Conservation (phyloP, 2,329 filamentous ascomycete species). For the Aspergillus udagawae region DNA sequence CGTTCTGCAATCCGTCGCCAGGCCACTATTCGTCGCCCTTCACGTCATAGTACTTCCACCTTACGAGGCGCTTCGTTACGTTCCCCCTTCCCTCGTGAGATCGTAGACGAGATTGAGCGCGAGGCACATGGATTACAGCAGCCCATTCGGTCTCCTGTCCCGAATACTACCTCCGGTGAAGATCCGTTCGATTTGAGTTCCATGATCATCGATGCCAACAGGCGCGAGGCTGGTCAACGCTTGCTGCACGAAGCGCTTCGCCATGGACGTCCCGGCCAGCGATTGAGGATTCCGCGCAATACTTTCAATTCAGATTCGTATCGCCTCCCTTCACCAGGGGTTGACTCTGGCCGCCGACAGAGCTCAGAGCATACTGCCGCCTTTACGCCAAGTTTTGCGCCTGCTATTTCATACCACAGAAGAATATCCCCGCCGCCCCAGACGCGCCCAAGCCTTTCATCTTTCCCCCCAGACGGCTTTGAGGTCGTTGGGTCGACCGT, state of each 20-base stretch:
- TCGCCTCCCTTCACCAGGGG: slow-evolving; percentile 18
- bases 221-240: slow-evolving; percentile 32
- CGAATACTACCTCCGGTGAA: slow-evolving; percentile 23
- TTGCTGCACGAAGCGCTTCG: slow-evolving; percentile 33
- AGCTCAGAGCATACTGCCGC: slow-evolving; percentile 21
- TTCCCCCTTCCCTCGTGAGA: slow-evolving; percentile 26
- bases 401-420: slow-evolving; percentile 34
- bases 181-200: slow-evolving; percentile 26
- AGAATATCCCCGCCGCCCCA: slow-evolving; percentile 19
- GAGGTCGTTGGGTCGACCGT: slow-evolving; percentile 16
- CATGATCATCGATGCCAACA: slow-evolving; percentile 18
- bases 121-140: slow-evolving; percentile 20
- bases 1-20: slow-evolving; percentile 58
- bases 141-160: slow-evolving; percentile 23
- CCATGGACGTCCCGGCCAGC: slow-evolving; percentile 30
- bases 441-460: slow-evolving; percentile 13
- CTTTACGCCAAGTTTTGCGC: slow-evolving; percentile 43
- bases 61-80: slow-evolving; percentile 26
- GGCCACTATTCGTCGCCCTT: slow-evolving; percentile 32
- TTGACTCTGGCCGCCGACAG: slow-evolving; percentile 12
- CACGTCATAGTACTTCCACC: slow-evolving; percentile 23
- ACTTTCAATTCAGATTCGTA: slow-evolving; percentile 26
- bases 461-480: slow-evolving; percentile 20
- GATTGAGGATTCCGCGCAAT: slow-evolving; percentile 35
- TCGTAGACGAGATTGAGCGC: slow-evolving; percentile 29